A percentile compares a stretch with the other conserved stretches of the same genome.
Conservation (phyloP, 257 asterid species). For the Solanum appendiculatum region DNA sequence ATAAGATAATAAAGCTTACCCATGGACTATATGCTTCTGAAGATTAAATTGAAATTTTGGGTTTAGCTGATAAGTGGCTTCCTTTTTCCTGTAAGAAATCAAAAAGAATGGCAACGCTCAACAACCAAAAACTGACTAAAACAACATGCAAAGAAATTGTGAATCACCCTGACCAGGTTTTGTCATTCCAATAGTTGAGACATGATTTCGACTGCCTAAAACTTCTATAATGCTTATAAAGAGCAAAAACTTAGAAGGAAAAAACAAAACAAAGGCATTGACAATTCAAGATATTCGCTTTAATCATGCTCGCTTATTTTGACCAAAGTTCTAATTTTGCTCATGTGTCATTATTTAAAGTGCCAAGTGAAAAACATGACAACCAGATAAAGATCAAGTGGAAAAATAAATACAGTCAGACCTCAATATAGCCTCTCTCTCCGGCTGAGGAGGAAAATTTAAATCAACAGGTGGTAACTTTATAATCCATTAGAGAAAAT, state of each 20-base stretch:
- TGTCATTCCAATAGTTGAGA: not conserved
- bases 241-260: not conserved
- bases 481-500: not conserved
- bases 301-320: not conserved
- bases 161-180: not conserved
- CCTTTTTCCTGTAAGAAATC: conserved; percentile 63
- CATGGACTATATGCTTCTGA: conserved; percentile 73
- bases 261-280: not conserved
- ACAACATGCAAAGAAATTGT: not conserved
- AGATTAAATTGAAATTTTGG: conserved; percentile 75
- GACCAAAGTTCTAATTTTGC: not conserved
- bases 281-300: not conserved
- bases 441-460: not conserved
- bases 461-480: not conserved
- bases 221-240: not conserved
- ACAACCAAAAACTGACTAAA: not conserved
- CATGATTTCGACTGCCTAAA: not conserved
- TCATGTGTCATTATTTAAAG: not conserved
- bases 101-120: conserved; percentile 7
- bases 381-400: not conserved
- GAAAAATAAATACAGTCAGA: not conserved
- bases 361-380: not conserved
- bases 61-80: conserved; percentile 53
- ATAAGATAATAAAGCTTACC: conserved; percentile 37
- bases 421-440: not conserved